These are phyloP conservation scores for Taphrina pruni DNA, from an alignment of 1,139 yeast species.

Conservation along the genomic window DNA sequence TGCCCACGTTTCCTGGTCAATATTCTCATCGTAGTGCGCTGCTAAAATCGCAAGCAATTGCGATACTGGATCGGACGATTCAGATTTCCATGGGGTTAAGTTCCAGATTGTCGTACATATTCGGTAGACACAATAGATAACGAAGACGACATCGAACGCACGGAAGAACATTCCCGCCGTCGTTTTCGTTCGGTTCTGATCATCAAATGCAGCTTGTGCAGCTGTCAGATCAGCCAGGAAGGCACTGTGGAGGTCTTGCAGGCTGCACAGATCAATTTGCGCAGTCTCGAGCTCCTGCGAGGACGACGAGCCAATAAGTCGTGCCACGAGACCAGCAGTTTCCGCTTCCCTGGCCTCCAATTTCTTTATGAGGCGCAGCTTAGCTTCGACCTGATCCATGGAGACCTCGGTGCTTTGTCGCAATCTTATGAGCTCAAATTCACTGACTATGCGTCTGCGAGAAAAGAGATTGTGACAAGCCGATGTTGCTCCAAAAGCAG, in stretches of 20 bases:
- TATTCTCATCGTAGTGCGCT: constrained; percentile 60
- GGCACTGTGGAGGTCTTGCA: constrained; percentile 48
- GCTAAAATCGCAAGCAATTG: constrained; percentile 46
- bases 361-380: constrained; percentile 41
- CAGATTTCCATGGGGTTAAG: constrained; percentile 48
- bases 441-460: constrained; percentile 49
- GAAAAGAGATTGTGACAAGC: constrained; percentile 58
- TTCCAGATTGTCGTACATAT: constrained; percentile 56
- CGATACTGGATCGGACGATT: constrained; percentile 46
- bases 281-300: constrained; percentile 42
- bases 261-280: constrained; percentile 53
- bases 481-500: constrained; percentile 79
- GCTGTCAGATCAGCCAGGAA: constrained; percentile 51
- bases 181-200: constrained; percentile 50
- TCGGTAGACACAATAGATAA: constrained; percentile 70
- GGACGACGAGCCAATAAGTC: constrained; percentile 49
- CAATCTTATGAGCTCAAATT: constrained; percentile 52
- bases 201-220: constrained; percentile 47
- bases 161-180: constrained; percentile 50
- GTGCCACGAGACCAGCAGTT: constrained; percentile 43
- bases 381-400: constrained; percentile 50
- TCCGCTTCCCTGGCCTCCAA: constrained; percentile 44
- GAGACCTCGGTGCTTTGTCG: constrained; percentile 53
- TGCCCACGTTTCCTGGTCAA: constrained; percentile 62
- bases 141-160: constrained; percentile 54